phyloP scores from a whole-genome alignment of 2,329 filamentous ascomycete species.

The Rutstroemia sydowiana region DNA sequence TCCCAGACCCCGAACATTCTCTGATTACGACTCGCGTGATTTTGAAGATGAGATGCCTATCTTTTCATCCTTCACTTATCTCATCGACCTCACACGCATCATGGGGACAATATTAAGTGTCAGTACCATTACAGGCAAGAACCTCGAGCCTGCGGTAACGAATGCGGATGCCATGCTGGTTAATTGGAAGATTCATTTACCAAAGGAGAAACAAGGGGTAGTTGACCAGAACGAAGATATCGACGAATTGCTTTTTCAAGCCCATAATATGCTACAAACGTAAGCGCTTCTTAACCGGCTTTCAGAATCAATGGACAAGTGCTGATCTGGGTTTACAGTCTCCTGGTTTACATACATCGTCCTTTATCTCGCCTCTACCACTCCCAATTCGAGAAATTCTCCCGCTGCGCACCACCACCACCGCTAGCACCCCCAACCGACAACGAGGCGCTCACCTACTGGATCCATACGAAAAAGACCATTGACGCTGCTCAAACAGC shows the following conservation, averaged over 20 bases:
- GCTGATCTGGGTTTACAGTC: no score
- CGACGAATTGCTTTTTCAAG: conserved; percentile 34
- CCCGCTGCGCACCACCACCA: conserved; percentile 17
- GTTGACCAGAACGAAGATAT: conserved; percentile 32
- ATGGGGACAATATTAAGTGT: conserved; percentile 29
- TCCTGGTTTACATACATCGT: conserved; percentile 22
- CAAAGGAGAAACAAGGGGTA: conserved; percentile 34
- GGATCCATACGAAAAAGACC: conserved; percentile 51
- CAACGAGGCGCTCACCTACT: conserved; percentile 13
- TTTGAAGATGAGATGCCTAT: conserved; percentile 29
- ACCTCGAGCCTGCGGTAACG: conserved; percentile 24
- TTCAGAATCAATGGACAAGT: no score
- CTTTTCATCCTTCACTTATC: conserved; percentile 35
- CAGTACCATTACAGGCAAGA: conserved; percentile 22
- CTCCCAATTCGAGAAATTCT: conserved; percentile 16
- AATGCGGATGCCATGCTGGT: conserved; percentile 34
- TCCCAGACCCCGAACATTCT: conserved; percentile 29
- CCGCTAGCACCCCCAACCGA: neutral
- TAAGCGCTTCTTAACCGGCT: conserved; percentile 23
- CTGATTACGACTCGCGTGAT: conserved; percentile 32
- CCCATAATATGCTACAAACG: conserved; percentile 32
- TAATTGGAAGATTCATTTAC: conserved; percentile 34
- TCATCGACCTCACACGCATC: conserved; percentile 34
- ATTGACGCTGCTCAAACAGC: conserved; percentile 50
- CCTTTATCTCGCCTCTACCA: conserved; percentile 22